Percentiles rank a stretch among this genome's conserved stretches.
phyloP scores from a whole-genome alignment of 495 filamentous ascomycete species.

The Cercophora samala region DNA sequence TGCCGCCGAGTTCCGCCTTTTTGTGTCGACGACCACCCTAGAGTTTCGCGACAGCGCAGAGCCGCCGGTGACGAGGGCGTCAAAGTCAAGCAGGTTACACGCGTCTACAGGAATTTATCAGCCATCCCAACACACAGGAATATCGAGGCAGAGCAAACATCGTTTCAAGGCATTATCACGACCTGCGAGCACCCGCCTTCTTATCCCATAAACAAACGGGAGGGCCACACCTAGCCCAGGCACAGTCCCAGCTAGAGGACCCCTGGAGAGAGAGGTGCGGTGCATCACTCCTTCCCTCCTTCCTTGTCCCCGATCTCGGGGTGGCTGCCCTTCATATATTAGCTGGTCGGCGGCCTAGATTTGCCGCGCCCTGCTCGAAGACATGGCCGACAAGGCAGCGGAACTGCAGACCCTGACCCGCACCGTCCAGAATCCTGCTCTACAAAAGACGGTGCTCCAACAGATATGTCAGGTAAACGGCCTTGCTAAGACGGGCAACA shows the following conservation, averaged over 20 bases:
- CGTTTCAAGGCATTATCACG: neutral
- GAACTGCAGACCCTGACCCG: constrained; percentile 44
- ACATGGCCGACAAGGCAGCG: constrained; percentile 14
- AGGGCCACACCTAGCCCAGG: too few relatives aligned
- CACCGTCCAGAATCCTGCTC: constrained; percentile 29
- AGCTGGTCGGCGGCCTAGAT: neutral
- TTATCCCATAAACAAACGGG: neutral
- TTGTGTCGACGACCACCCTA: constrained; percentile 21
- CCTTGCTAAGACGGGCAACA: constrained; percentile 72
- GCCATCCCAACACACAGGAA: neutral
- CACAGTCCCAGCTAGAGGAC: too few relatives aligned
- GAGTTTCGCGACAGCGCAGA: neutral
- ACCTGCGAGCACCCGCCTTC: neutral
- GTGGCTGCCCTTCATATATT: neutral
- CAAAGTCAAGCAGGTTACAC: neutral
- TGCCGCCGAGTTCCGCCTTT: constrained; percentile 32
- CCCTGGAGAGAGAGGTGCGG: neutral
- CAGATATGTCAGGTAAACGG: constrained; percentile 66
- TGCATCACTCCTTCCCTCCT: neutral
- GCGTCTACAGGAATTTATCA: neutral
- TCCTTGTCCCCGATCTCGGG: neutral
- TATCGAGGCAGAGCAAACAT: neutral
- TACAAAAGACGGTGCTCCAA: constrained; percentile 70
- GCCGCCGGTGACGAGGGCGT: neutral
- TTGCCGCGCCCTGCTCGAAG: neutral